These are phyloP conservation scores for Starmera amethionina DNA, from an alignment of 805 yeast species.

Conservation along the genomic window DNA sequence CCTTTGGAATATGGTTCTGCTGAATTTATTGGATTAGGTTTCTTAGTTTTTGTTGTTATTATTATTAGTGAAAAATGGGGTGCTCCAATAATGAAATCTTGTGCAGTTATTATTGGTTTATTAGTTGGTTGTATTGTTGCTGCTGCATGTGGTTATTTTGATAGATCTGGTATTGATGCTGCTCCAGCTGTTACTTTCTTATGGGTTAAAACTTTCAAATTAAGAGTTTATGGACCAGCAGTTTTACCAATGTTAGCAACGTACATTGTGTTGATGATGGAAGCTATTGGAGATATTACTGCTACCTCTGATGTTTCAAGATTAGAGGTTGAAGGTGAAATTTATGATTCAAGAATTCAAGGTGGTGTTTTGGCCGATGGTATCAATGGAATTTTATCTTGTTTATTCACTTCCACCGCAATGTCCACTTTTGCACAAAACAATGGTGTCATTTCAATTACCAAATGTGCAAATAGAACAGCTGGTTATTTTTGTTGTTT, in stretches of 20 bases:
- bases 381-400: constrained; percentile 65
- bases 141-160: constrained; percentile 82
- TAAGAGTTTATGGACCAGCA: constrained; percentile 72
- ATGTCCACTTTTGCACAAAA: constrained; percentile 91
- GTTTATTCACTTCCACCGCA: constrained; percentile 79
- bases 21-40: constrained; percentile 78
- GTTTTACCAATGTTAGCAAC: constrained; percentile 82
- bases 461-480: constrained; percentile 81
- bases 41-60: constrained; percentile 67
- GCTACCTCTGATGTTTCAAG: constrained; percentile 91
- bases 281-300: constrained; percentile 90
- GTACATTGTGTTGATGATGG: constrained; percentile 78
- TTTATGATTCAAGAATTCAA: constrained; percentile 78
- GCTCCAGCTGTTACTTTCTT: constrained; percentile 81
- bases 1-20: constrained; percentile 77
- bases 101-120: constrained; percentile 83
- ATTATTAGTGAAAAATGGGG: constrained; percentile 79
- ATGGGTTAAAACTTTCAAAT: constrained; percentile 81
- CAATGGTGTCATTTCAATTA: constrained; percentile 88
- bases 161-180: constrained; percentile 39
- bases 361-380: constrained; percentile 93
- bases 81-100: constrained; percentile 88
- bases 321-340: constrained; percentile 70
- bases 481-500: constrained; percentile 77
- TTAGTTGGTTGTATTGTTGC: constrained; percentile 87